Percentiles rank a stretch among this genome's conserved stretches.
Conservation (phyloP, 83 land plant genomes). For the Picea abies region DNA sequence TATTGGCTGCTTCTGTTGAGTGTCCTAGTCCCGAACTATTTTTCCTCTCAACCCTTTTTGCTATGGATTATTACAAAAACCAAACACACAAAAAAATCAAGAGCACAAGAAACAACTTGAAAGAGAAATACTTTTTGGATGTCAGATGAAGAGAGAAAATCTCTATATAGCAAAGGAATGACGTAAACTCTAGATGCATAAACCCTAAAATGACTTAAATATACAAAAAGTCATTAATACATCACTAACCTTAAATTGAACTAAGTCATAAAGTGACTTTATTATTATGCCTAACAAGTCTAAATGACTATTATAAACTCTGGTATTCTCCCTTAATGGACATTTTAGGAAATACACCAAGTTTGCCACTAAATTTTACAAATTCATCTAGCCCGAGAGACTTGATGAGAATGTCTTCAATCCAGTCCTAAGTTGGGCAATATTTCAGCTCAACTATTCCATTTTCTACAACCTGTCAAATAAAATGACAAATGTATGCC, state of each 20-base stretch:
- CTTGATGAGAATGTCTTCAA: not conserved
- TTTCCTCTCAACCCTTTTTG: too few relatives aligned
- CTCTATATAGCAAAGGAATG: not conserved
- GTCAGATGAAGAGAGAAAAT: not conserved
- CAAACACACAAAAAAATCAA: too few relatives aligned
- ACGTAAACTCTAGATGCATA: not conserved
- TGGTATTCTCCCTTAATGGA: constrained; percentile 1
- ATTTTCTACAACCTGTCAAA: not conserved
- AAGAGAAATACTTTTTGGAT: not conserved
- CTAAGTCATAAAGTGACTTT: not conserved
- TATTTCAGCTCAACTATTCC: not conserved
- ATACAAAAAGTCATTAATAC: too few relatives aligned
- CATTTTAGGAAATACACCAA: constrained; percentile 1
- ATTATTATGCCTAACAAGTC: not conserved
- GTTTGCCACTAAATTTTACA: constrained; percentile 1
- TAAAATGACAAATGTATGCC: not conserved
- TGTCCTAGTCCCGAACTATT: too few relatives aligned
- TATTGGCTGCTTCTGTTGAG: too few relatives aligned
- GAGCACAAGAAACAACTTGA: too few relatives aligned
- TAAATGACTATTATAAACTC: not conserved
- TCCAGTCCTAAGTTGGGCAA: not conserved
- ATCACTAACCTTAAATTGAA: too few relatives aligned
- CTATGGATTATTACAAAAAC: too few relatives aligned
- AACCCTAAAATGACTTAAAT: too few relatives aligned
- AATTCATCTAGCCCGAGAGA: not conserved